A percentile compares a stretch with the other conserved stretches of the same genome.
Conservation (phyloP, 441 rosid species). For the Arabidopsis hybrid region DNA sequence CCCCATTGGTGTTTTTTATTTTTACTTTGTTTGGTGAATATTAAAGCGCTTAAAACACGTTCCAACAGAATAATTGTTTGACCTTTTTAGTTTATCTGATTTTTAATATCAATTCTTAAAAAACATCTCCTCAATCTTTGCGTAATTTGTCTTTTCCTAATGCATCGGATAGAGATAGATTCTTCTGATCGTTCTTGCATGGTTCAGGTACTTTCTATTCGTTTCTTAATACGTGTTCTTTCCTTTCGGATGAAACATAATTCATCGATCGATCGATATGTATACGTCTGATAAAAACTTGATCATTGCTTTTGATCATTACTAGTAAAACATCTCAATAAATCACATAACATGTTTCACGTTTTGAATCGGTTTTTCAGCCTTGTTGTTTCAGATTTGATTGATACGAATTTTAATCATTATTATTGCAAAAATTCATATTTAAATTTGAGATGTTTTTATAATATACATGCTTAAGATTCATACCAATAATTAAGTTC, state of each 20-base stretch:
- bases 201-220: constrained; percentile 29
- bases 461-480: background rate
- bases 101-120: background rate
- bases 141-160: background rate
- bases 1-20: constrained; percentile 6
- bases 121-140: background rate
- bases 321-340: background rate
- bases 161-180: constrained; percentile 30
- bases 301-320: background rate
- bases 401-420: background rate
- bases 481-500: background rate
- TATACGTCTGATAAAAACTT: background rate
- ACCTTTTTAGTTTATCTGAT: background rate
- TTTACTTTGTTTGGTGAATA: constrained; percentile 1
- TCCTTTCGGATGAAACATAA: background rate
- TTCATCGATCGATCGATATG: background rate
- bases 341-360: constrained; percentile 14
- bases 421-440: background rate
- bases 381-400: background rate
- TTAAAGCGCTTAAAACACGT: constrained; percentile 7
- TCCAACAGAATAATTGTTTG: constrained; percentile 14
- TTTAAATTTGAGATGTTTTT: background rate
- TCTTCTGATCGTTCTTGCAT: constrained; percentile 35
- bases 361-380: no score
- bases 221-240: background rate